Percentiles rank a stretch among this genome's conserved stretches.
Conservation (phyloP, 192 early-diverging fungal species). For the Coemansia sp. region DNA sequence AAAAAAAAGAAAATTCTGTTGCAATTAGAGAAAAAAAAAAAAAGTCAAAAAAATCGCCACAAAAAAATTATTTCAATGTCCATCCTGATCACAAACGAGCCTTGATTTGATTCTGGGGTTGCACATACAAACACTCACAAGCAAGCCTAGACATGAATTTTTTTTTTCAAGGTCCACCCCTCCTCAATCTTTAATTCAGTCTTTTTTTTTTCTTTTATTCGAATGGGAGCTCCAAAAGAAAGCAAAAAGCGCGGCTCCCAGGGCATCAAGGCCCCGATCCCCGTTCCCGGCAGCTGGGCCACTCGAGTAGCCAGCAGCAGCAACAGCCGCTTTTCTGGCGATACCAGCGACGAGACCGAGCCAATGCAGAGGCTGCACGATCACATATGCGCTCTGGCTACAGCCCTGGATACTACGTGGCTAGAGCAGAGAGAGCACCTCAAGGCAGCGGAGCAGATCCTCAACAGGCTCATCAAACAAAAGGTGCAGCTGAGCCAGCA, state of each 20-base stretch:
- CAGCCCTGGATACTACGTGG: slow-evolving; percentile 20
- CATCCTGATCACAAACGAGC: background rate
- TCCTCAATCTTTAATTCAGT: background rate
- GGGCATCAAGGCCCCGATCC: slow-evolving; percentile 38
- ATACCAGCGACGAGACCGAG: background rate
- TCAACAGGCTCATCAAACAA: background rate
- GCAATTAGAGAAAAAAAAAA: background rate
- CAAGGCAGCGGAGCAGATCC: slow-evolving; percentile 14
- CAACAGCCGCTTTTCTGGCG: background rate
- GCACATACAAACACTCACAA: slow-evolving; percentile 12
- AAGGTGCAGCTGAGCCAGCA: background rate
- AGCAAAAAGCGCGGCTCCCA: slow-evolving; percentile 37
- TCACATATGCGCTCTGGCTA: slow-evolving; percentile 6
- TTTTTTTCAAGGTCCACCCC: background rate
- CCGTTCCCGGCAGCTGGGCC: slow-evolving; percentile 33
- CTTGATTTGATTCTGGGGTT: background rate
- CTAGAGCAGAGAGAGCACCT: slow-evolving; percentile 43
- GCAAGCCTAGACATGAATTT: slow-evolving; percentile 3
- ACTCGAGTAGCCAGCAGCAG: background rate
- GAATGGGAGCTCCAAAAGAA: slow-evolving; percentile 37
- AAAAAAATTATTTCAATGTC: background rate
- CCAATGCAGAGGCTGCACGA: background rate
- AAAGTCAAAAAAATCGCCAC: background rate
- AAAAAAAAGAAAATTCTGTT: background rate
- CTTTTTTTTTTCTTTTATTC: background rate